Evolutionary conservation across 208 protist species (phyloP).

Genomic region (Crithidia sp.): DNA sequence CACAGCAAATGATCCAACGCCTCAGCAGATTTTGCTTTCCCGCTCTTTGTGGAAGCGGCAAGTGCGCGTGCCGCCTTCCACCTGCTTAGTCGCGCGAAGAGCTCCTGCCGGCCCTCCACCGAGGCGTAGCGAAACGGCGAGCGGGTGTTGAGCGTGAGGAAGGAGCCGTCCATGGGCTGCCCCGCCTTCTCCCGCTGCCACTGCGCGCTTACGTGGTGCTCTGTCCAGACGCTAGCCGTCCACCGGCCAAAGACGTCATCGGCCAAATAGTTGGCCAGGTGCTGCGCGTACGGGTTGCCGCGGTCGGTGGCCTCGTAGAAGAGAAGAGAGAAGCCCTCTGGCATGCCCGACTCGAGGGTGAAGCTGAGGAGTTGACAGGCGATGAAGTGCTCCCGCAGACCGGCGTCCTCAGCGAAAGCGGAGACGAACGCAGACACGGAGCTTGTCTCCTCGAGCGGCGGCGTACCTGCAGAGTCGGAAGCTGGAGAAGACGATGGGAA

Average conservation of each 20-base stretch:
- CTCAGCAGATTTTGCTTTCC: not conserved
- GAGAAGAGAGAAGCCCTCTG: slow-evolving; percentile 78
- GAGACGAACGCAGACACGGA: slow-evolving; percentile 51
- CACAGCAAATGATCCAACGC: slow-evolving; percentile 28
- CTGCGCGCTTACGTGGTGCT: slow-evolving; percentile 75
- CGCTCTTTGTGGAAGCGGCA: not conserved
- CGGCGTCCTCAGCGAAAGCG: slow-evolving; percentile 27
- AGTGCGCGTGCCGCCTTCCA: slow-evolving; percentile 38
- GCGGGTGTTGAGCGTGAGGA: slow-evolving; percentile 44
- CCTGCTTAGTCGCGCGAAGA: slow-evolving; percentile 50
- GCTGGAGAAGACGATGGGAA: not conserved
- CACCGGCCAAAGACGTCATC: slow-evolving; percentile 38
- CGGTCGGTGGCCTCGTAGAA: slow-evolving; percentile 54
- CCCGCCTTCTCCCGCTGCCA: slow-evolving; percentile 60
- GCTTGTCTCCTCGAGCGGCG: not conserved
- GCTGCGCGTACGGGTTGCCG: slow-evolving; percentile 46
- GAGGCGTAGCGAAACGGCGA: slow-evolving; percentile 56
- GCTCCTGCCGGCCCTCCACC: slow-evolving; percentile 61
- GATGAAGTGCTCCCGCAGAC: slow-evolving; percentile 54
- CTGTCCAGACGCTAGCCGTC: slow-evolving; percentile 51
- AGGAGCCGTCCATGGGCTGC: slow-evolving; percentile 14
- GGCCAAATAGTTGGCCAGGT: slow-evolving; percentile 51
- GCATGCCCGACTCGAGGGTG: slow-evolving; percentile 60
- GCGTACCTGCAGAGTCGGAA: not conserved
- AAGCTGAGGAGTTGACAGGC: slow-evolving; percentile 56